These are phyloP conservation scores for Vigna nakashimae DNA, from an alignment of 306 rosid species.

Conservation along the genomic window DNA sequence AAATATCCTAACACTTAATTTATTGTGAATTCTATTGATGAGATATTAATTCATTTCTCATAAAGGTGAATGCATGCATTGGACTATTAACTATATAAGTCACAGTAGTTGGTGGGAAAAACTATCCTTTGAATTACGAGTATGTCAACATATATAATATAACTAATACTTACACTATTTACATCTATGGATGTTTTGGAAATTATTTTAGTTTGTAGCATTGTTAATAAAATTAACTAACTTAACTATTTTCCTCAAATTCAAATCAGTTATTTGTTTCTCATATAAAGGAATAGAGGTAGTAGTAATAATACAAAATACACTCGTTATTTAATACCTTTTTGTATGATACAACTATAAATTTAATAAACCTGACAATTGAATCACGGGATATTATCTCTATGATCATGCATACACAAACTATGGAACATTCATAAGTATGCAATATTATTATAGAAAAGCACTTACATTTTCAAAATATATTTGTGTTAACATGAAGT, in stretches of 20 bases:
- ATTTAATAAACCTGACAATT: background rate
- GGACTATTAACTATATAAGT: background rate
- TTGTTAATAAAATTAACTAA: background rate
- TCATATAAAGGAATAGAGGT: background rate
- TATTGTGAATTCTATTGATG: background rate
- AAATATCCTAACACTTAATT: too few relatives aligned
- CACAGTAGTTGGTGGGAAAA: background rate
- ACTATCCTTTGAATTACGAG: background rate
- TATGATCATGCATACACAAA: constrained; percentile 4
- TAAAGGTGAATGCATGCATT: background rate
- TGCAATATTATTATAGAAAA: background rate
- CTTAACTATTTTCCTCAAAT: too few relatives aligned
- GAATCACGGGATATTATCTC: background rate
- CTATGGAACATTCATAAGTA: background rate
- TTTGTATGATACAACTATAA: background rate
- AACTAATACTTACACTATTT: too few relatives aligned
- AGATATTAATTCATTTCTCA: background rate
- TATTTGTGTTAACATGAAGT: background rate
- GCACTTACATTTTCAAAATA: background rate
- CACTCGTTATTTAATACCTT: background rate
- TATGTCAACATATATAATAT: too few relatives aligned
- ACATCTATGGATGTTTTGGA: background rate
- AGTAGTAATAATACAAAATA: constrained; percentile 1
- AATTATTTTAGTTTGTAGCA: too few relatives aligned
- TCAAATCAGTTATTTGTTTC: too few relatives aligned